Conservation (phyloP, 495 filamentous ascomycete species). For the Astrothelium macrocarpum region DNA sequence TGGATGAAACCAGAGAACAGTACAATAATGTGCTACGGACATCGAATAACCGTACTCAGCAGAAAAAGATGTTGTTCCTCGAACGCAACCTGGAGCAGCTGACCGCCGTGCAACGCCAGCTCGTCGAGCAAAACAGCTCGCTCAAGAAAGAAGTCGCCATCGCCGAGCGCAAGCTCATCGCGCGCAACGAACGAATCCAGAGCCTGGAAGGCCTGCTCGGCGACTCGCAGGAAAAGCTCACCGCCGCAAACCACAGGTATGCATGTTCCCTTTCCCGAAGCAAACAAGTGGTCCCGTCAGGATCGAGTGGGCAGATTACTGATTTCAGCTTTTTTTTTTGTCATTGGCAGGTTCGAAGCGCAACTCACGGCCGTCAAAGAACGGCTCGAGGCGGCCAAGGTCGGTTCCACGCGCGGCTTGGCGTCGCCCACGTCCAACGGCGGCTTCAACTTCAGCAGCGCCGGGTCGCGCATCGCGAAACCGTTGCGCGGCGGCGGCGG, state of each 20-base stretch:
- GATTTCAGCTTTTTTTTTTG: too few species aligned
- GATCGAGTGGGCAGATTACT: too few species aligned
- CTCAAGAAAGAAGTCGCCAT: slow-evolving; percentile 99
- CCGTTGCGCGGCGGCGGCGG: slow-evolving; percentile 79
- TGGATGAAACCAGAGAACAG: slow-evolving; percentile 94
- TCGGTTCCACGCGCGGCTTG: slow-evolving; percentile 73
- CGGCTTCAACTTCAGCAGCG: slow-evolving; percentile 64
- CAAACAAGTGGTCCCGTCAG: background rate
- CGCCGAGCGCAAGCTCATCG: slow-evolving; percentile 92
- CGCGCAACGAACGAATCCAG: slow-evolving; percentile 90
- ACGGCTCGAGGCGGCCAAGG: slow-evolving; percentile 89
- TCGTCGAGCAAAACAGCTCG: slow-evolving; percentile 92
- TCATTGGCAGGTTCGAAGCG: slow-evolving; percentile 89
- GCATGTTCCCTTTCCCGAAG: slow-evolving; percentile 25
- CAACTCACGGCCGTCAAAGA: slow-evolving; percentile 97
- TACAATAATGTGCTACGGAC: slow-evolving; percentile 95
- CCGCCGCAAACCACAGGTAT: slow-evolving; percentile 89
- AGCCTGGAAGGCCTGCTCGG: slow-evolving; percentile 84
- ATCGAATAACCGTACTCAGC: slow-evolving; percentile 93
- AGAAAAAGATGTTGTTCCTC: slow-evolving; percentile 99
- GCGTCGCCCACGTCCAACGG: slow-evolving; percentile 45
- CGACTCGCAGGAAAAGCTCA: slow-evolving; percentile 95
- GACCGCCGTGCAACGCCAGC: slow-evolving; percentile 90
- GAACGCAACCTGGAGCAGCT: slow-evolving; percentile 97
- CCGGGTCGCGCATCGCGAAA: slow-evolving; percentile 83